Evolutionary conservation across 2,329 filamentous ascomycete genomes (phyloP), one percentile per base, ranked within the genome.

Genomic region (Cadophora malorum): DNA sequence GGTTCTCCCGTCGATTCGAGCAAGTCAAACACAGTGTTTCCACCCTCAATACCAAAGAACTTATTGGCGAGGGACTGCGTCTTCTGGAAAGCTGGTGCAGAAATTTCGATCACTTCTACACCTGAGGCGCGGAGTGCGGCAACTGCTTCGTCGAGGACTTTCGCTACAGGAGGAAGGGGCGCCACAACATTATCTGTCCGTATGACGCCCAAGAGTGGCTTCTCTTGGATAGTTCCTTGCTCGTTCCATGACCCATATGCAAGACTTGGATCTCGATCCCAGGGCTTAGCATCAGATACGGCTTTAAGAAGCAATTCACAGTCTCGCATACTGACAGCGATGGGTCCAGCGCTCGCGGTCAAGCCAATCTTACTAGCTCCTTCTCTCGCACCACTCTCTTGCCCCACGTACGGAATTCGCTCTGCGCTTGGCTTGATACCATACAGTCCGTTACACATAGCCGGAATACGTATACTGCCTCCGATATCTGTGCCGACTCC

Each of bases 401-500:
- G 67, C 74, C 82, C 38, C 78, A 81, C 73, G 82, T 84, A 74
- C 79, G 77, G 73, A 33, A 79, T 74, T 41, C 78, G 79, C 12
- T 79, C 78, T 1, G 75, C 74, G 50, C 79, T 81, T 0, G 83
- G 84, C 65, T 85, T 85, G 74, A 85, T 80, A 0, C 83, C 83
- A 70, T 84, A 86, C 3, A 85, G 70, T 0, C 83, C 84, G 65
- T 82, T 81, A 63, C 83, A 85, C 79, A 85, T 83, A 0, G 84
- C 82, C 1, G 79, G 78, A 19, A 79, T 76, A 8, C 79, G 66
- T 19, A 80, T 79, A 56, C 79, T 82, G 0, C 84, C 84, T 1
- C 82, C 84, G 58, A 90, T 83, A 77, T 91, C 89, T 0, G 88
- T 90, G 0, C 87, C 88, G 14, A 90, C 81, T 0, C 89, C 89